A percentile compares a stretch with the other conserved stretches of the same genome.
These are phyloP conservation scores for Schwanniomyces pseudopolymorphus DNA, from an alignment of 805 yeast genomes.

Conservation along the genomic window DNA sequence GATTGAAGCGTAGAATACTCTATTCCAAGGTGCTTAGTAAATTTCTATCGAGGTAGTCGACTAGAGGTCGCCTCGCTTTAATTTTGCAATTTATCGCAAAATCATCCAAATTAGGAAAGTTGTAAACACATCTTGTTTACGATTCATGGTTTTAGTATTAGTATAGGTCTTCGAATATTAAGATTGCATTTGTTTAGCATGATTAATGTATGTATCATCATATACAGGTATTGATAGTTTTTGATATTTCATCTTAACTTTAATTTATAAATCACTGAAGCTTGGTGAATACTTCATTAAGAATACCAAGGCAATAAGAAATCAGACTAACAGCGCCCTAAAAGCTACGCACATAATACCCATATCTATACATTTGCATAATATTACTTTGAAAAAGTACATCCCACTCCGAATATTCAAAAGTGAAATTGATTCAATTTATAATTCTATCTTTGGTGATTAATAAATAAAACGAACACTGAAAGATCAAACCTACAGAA, in stretches of 20 bases:
- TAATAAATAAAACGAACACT: neutral
- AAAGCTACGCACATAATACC: too few relatives aligned
- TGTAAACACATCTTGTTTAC: slow-evolving; percentile 4
- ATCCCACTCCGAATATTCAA: neutral
- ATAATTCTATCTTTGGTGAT: neutral
- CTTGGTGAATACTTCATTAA: neutral
- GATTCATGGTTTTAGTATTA: neutral
- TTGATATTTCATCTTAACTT: neutral
- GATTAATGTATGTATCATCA: neutral
- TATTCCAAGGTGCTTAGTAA: too few relatives aligned
- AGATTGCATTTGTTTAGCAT: neutral
- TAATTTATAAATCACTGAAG: neutral
- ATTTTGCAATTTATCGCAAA: slow-evolving; percentile 2
- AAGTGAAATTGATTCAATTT: neutral
- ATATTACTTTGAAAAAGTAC: too few relatives aligned
- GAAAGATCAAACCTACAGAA: neutral
- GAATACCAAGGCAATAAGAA: too few relatives aligned
- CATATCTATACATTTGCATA: too few relatives aligned
- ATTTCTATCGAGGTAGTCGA: too few relatives aligned
- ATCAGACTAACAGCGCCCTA: too few relatives aligned
- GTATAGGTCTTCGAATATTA: neutral
- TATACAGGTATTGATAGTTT: neutral
- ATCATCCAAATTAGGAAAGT: slow-evolving; percentile 4
- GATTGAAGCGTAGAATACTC: too few relatives aligned
- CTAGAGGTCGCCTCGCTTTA: neutral